These are phyloP conservation scores for Handroanthus guayacan DNA, from an alignment of 257 asterid species.

Conservation along the genomic window DNA sequence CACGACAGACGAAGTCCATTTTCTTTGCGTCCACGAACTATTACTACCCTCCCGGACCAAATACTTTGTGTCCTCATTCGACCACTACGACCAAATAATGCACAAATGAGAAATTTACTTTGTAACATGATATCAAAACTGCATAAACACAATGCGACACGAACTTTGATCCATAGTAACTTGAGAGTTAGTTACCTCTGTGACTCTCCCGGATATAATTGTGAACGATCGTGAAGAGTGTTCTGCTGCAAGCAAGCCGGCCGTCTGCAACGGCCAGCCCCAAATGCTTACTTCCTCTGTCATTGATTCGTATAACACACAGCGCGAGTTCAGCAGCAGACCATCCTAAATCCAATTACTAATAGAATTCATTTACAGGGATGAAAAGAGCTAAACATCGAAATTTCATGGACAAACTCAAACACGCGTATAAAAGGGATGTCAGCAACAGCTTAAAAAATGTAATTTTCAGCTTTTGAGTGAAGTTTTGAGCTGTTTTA, in stretches of 20 bases:
- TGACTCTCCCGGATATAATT: constrained; percentile 71
- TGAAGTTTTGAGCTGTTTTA: too few relatives aligned
- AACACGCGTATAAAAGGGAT: too few relatives aligned
- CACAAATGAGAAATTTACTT: neutral
- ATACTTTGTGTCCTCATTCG: constrained; percentile 48
- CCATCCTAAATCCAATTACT: constrained; percentile 56
- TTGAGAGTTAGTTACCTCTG: constrained; percentile 56
- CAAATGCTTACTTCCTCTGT: constrained; percentile 79
- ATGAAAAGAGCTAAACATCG: too few relatives aligned
- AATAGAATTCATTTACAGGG: neutral
- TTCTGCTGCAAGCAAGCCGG: constrained; percentile 79
- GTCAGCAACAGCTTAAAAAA: too few relatives aligned
- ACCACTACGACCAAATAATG: constrained; percentile 59
- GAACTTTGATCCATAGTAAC: neutral
- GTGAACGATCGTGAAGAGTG: constrained; percentile 60
- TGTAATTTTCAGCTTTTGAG: too few relatives aligned
- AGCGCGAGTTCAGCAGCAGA: constrained; percentile 60
- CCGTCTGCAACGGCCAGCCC: constrained; percentile 95
- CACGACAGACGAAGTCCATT: constrained; percentile 76
- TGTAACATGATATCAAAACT: too few relatives aligned
- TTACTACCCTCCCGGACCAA: constrained; percentile 39
- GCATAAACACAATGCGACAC: too few relatives aligned
- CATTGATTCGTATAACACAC: constrained; percentile 58
- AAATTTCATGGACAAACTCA: too few relatives aligned
- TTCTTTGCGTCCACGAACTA: constrained; percentile 70